Percentiles rank a stretch among this genome's conserved stretches.
These are phyloP conservation scores for Irpex lacteus DNA, from an alignment of 1,284 basidiomycete genomes.

Conservation along the genomic window DNA sequence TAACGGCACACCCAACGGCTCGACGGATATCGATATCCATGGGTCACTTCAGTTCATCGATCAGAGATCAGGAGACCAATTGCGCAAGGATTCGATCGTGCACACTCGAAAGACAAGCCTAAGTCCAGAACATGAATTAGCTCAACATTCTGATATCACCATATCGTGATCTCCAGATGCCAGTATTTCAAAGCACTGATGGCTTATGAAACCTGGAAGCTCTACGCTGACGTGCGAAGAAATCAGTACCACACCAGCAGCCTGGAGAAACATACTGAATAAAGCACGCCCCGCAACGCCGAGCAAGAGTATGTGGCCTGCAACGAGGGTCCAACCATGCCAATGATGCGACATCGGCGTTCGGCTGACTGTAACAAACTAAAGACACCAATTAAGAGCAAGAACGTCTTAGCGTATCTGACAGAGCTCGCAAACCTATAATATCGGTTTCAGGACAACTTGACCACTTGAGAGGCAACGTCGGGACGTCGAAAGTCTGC, in stretches of 20 bases:
- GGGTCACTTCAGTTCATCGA: not conserved
- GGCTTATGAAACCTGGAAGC: not conserved
- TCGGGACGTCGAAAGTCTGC: slow-evolving; percentile 3
- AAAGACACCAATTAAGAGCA: slow-evolving; percentile 14
- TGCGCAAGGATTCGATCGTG: not conserved
- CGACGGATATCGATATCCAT: not conserved
- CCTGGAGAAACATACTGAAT: not conserved
- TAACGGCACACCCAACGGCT: not conserved
- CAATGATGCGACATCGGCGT: slow-evolving; percentile 19
- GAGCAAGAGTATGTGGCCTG: not conserved
- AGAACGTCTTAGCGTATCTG: slow-evolving; percentile 7
- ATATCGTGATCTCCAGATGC: not conserved
- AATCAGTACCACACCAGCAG: not conserved
- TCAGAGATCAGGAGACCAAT: not conserved
- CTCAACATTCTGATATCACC: not conserved
- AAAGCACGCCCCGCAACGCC: not conserved
- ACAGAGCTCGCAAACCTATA: slow-evolving; percentile 13
- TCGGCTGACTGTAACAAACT: slow-evolving; percentile 31
- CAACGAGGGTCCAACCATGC: not conserved
- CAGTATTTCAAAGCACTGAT: no score
- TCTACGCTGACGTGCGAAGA: not conserved
- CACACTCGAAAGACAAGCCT: not conserved
- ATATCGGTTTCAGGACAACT: not conserved
- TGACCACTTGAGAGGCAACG: not conserved
- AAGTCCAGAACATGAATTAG: not conserved